These are phyloP conservation scores for Candida wancherniae DNA, from an alignment of 805 yeast genomes.

Conservation along the genomic window DNA sequence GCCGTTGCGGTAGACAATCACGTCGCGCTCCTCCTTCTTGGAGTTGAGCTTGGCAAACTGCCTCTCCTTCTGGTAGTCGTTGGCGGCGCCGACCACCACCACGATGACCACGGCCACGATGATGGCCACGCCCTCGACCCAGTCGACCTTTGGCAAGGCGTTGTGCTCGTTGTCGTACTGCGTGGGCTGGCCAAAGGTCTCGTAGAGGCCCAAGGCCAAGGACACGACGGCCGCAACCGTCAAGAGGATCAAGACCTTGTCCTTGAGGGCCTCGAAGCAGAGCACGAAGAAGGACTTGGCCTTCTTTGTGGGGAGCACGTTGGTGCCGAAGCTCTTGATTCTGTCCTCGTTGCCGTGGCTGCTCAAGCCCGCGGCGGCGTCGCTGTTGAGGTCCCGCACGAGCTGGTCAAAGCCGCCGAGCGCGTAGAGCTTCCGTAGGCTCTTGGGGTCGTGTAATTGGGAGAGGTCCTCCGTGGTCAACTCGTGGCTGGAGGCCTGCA, in stretches of 20 bases:
- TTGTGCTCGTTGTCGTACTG: constrained; percentile 76
- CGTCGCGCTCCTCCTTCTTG: constrained; percentile 77
- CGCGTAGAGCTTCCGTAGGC: constrained; percentile 38
- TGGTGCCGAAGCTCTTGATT: constrained; percentile 55
- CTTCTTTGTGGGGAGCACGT: constrained; percentile 66
- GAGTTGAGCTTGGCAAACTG: constrained; percentile 86
- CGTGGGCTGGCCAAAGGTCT: constrained; percentile 80
- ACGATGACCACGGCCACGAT: constrained; percentile 87
- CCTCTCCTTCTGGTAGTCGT: constrained; percentile 93
- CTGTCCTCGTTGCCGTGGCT: constrained; percentile 38
- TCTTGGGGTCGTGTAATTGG: constrained; percentile 60
- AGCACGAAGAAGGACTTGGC: constrained; percentile 63
- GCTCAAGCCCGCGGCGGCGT: constrained; percentile 37
- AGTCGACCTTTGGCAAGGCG: constrained; percentile 77
- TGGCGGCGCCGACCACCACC: constrained; percentile 89
- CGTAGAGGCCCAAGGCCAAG: constrained; percentile 85
- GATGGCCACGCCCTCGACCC: constrained; percentile 99
- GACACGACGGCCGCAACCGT: constrained; percentile 86
- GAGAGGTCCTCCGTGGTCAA: constrained; percentile 31
- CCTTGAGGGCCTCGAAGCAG: constrained; percentile 82
- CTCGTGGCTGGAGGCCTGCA: constrained; percentile 13
- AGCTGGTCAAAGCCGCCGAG: constrained; percentile 43
- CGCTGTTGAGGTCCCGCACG: constrained; percentile 31
- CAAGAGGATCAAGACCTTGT: constrained; percentile 80
- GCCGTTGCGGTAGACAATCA: constrained; percentile 73